Evolutionary conservation across 2,329 filamentous ascomycete species (phyloP), one percentile per base, ranked within the genome.

Genomic region (Penicillium sp.): DNA sequence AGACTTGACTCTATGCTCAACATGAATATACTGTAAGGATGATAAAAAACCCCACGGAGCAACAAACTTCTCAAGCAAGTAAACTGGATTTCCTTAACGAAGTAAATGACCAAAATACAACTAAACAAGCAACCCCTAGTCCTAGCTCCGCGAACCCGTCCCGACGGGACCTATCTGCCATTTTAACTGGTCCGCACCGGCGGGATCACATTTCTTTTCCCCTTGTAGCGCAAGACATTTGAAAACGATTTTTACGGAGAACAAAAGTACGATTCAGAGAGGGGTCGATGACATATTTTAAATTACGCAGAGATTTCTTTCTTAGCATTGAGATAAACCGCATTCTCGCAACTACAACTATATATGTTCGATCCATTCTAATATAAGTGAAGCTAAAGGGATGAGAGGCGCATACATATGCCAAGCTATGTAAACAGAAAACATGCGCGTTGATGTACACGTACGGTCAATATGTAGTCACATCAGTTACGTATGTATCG

Each of bases 231-330:
- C 45, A 48, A 44, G 40, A 49, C 22, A 31, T 33, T 46, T 51
- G 48, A 40, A 48, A 24, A 22, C 20, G n/a, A n/a, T 31, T 40
- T 40, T 44, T 39, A 27, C 14, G 36, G 31, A 48, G 20, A 22
- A 2, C 51, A 47, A 42, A 58, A 55, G 54, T 57, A 55, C 54
- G 7, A 48, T 55, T 44, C 42, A 49, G 46, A 46, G 44, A 43
- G 22, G 39, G 27, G 27, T 38, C 10, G 13, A 38, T 20, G 18
- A 38, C 35, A 38, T 38, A 2, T 9, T 20, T 5, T 11, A 22
- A 11, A 33, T 16, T 33, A 6, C 35, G 16, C 8, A 36, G 33
- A 36, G 33, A 18, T 36, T 36, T 36, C 16, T 10, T 4, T 10
- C 10, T 9, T 28, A 8, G 27, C 2, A 4, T 22, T 22, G 4